A percentile compares a stretch with the other conserved stretches of the same genome.
These are phyloP conservation scores for Fraxinus angustifolia DNA, from an alignment of 305 asterid genomes.

Conservation along the genomic window DNA sequence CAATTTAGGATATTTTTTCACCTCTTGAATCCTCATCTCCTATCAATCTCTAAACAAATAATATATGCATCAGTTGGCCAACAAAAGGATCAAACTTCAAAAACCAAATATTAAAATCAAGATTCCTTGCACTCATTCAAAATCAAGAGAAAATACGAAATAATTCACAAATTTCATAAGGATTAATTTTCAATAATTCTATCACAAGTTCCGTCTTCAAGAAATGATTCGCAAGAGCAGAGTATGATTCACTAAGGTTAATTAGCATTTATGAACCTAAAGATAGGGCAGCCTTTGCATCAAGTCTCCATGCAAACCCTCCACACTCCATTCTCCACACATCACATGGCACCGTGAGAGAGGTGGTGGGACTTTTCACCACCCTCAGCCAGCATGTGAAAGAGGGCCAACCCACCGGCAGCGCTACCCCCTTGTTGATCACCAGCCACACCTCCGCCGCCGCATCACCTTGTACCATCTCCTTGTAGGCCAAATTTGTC, in stretches of 20 bases:
- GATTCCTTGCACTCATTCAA: not conserved
- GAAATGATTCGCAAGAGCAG: not conserved
- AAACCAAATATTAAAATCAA: not conserved
- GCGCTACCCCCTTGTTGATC: constrained; percentile 37
- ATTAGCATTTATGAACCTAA: constrained; percentile 31
- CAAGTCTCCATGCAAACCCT: constrained; percentile 81
- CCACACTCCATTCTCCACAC: constrained; percentile 73
- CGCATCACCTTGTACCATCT: constrained; percentile 32
- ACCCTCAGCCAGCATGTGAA: constrained; percentile 59
- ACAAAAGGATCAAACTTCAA: not conserved
- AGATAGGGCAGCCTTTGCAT: constrained; percentile 60
- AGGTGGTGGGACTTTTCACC: constrained; percentile 17
- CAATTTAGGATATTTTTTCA: too few species aligned
- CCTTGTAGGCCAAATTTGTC: constrained; percentile 44
- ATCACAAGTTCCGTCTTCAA: not conserved
- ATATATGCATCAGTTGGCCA: not conserved
- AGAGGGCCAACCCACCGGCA: constrained; percentile 35
- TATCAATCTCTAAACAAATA: too few species aligned
- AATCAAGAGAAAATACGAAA: not conserved
- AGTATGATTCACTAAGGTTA: not conserved
- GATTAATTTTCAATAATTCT: not conserved
- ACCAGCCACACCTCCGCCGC: constrained; percentile 31
- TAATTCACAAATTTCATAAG: not conserved
- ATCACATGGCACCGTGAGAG: constrained; percentile 55
- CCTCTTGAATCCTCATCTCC: not conserved